Conservation (phyloP, 371 early-diverging fungal genomes). For the Batkoa obscura region DNA sequence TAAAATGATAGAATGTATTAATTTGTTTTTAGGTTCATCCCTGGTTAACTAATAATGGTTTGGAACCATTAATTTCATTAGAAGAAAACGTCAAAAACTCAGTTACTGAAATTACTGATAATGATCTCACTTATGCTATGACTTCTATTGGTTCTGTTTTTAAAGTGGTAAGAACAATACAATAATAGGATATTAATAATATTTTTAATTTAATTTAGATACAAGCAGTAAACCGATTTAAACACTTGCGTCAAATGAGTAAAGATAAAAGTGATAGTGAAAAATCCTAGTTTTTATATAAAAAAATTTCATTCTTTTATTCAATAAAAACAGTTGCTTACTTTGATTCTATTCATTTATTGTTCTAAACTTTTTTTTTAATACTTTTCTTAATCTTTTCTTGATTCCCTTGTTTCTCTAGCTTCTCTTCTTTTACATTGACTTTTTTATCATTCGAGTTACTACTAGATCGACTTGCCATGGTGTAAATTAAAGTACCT, state of each 20-base stretch:
- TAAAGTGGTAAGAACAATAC: slow-evolving; percentile 13
- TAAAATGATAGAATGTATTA: not conserved
- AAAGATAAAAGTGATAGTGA: not conserved
- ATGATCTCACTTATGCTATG: slow-evolving; percentile 62
- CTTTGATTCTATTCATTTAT: too few species aligned
- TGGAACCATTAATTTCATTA: slow-evolving; percentile 35
- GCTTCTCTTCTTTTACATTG: too few species aligned
- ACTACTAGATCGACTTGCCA: not conserved
- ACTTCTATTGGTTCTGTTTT: slow-evolving; percentile 24
- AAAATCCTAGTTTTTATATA: not conserved
- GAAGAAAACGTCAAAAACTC: slow-evolving; percentile 52
- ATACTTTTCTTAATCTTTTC: too few species aligned
- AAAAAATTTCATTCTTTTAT: too few species aligned
- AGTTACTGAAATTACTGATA: slow-evolving; percentile 61
- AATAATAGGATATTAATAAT: not conserved
- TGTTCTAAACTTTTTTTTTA: too few species aligned
- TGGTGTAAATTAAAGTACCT: slow-evolving; percentile 2
- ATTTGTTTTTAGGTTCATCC: slow-evolving; percentile 34
- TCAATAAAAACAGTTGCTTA: too few species aligned
- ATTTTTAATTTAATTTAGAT: not conserved
- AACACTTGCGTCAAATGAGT: not conserved
- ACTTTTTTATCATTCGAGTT: too few species aligned
- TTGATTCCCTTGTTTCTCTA: too few species aligned
- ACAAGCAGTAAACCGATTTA: not conserved
- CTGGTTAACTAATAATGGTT: slow-evolving; percentile 67